These are phyloP conservation scores for Boletus holoroseus DNA, from an alignment of 1,284 basidiomycete species.

Conservation along the genomic window DNA sequence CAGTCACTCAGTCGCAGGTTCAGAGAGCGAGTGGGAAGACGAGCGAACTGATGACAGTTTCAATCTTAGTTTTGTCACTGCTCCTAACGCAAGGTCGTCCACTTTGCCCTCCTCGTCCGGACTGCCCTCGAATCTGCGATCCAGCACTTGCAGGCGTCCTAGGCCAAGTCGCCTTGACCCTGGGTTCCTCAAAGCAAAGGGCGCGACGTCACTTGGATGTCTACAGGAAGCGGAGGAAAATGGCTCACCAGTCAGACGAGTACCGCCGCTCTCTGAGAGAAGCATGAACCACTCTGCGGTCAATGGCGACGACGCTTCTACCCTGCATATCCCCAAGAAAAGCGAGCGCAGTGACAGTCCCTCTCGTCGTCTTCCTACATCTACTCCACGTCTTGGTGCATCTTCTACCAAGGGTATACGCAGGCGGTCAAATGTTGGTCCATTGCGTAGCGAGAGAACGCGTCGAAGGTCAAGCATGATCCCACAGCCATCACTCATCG, in stretches of 20 bases:
- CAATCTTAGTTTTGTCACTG: slow-evolving; percentile 44
- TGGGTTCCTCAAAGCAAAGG: slow-evolving; percentile 59
- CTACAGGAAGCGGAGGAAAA: slow-evolving; percentile 69
- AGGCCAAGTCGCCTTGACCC: slow-evolving; percentile 63
- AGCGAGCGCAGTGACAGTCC: slow-evolving; percentile 41
- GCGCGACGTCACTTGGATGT: slow-evolving; percentile 50
- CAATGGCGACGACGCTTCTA: slow-evolving; percentile 14
- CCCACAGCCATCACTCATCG: slow-evolving; percentile 51
- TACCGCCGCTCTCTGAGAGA: slow-evolving; percentile 52
- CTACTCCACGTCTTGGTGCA: slow-evolving; percentile 42
- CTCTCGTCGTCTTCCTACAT: slow-evolving; percentile 42
- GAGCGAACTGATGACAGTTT: slow-evolving; percentile 74
- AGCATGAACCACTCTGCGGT: slow-evolving; percentile 47
- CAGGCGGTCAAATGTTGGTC: slow-evolving; percentile 68
- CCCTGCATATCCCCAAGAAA: slow-evolving; percentile 35
- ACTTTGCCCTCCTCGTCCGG: slow-evolving; percentile 20
- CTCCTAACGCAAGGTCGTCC: slow-evolving; percentile 29
- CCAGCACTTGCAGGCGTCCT: slow-evolving; percentile 38
- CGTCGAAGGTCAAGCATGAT: slow-evolving; percentile 74
- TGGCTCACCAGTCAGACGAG: slow-evolving; percentile 34
- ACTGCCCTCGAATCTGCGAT: slow-evolving; percentile 11
- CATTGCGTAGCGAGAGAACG: slow-evolving; percentile 61
- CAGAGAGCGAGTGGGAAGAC: slow-evolving; percentile 85
- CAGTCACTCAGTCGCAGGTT: slow-evolving; percentile 46
- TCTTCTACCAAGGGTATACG: slow-evolving; percentile 39